phyloP scores from a whole-genome alignment of 768 basidiomycete species.

The Scleroderma citrinum region DNA sequence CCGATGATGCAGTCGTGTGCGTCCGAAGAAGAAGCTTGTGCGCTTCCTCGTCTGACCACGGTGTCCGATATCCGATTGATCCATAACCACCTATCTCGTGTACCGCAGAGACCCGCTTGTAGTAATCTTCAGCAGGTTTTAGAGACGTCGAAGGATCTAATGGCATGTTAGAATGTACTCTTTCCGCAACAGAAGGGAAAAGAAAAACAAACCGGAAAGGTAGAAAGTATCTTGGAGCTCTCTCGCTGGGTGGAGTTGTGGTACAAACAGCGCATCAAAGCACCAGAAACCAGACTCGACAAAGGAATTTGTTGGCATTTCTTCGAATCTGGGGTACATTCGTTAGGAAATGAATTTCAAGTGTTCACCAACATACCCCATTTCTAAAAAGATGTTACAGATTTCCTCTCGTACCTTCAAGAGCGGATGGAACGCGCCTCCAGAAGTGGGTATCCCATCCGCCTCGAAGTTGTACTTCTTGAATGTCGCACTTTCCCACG shows the following conservation, averaged over 20 bases:
- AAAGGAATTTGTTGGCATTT: conserved; percentile 95
- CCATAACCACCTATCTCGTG: conserved; percentile 88
- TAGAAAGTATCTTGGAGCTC: conserved; percentile 99
- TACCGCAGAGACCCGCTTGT: conserved; percentile 73
- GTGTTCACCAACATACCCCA: conserved; percentile 60
- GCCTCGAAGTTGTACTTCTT: conserved; percentile 99
- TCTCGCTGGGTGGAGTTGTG: conserved; percentile 97
- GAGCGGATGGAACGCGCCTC: conserved; percentile 92
- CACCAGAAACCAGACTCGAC: conserved; percentile 99
- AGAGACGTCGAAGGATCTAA: conserved; percentile 76
- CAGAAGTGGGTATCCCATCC: conserved; percentile 81
- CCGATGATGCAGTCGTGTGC: conserved; percentile 93
- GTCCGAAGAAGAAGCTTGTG: conserved; percentile 90
- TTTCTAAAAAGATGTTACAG: conserved; percentile 95
- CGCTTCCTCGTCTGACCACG: conserved; percentile 91
- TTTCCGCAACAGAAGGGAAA: not conserved
- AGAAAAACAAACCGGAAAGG: conserved; percentile 60
- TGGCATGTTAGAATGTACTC: not conserved
- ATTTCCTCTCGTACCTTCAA: conserved; percentile 98
- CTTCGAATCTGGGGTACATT: conserved; percentile 67
- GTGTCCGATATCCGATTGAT: conserved; percentile 94
- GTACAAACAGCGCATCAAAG: conserved; percentile 96
- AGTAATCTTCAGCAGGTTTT: conserved; percentile 75
- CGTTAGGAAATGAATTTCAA: not conserved
- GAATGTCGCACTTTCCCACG: conserved; percentile 90